These are phyloP conservation scores for Nannizziopsis arthrosporioides DNA, from an alignment of 2,329 filamentous ascomycete species.

Conservation along the genomic window DNA sequence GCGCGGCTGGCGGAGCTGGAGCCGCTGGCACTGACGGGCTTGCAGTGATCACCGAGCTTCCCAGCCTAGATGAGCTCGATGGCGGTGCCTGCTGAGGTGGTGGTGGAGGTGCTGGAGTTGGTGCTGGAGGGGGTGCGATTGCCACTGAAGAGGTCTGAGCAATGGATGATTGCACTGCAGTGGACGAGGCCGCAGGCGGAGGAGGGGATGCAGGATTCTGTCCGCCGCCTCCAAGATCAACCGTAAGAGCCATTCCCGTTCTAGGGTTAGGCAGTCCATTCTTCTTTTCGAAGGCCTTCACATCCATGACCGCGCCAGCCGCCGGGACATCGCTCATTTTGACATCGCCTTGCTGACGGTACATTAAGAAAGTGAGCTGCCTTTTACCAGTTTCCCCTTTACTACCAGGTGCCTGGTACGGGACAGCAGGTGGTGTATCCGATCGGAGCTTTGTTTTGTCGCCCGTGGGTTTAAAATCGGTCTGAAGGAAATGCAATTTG, in stretches of 20 bases:
- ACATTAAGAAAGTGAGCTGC: constrained; percentile 13
- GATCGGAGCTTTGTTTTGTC: constrained; percentile 13
- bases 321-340: not conserved
- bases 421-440: constrained; percentile 1
- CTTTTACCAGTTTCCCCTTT: constrained; percentile 5
- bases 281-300: constrained; percentile 2
- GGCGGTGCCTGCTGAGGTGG: not conserved
- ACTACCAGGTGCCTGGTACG: constrained; percentile 8
- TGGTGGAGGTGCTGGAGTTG: not conserved
- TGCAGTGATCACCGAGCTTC: too few relatives aligned
- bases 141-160: not conserved
- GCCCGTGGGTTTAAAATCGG: constrained; percentile 9
- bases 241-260: constrained; percentile 1
- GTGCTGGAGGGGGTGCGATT: not conserved
- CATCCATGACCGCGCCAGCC: not conserved
- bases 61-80: not conserved
- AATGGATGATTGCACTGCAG: not conserved
- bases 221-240: constrained; percentile 1
- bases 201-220: not conserved
- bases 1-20: too few relatives aligned
- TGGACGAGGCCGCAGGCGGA: not conserved
- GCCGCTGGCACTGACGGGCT: too few relatives aligned
- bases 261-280: constrained; percentile 6
- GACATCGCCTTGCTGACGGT: constrained; percentile 1
- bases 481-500: constrained; percentile 11